A percentile compares a stretch with the other conserved stretches of the same genome.
phyloP scores from a whole-genome alignment of 2,329 filamentous ascomycete genomes.

The Mariannaea sp. region DNA sequence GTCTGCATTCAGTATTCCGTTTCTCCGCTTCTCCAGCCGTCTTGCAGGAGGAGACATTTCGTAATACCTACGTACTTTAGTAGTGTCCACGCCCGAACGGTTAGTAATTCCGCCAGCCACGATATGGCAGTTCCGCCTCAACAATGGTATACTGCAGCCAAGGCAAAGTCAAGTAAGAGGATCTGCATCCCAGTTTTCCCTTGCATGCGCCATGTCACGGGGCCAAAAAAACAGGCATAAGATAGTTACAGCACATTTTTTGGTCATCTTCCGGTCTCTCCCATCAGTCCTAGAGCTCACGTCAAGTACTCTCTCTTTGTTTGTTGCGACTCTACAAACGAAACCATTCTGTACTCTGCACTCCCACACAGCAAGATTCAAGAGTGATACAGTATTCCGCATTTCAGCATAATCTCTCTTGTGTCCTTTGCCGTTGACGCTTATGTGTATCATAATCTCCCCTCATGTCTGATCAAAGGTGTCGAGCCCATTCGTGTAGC shows the following conservation, averaged over 20 bases:
- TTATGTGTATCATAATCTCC: not conserved
- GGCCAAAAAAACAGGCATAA: too few relatives aligned
- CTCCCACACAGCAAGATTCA: too few relatives aligned
- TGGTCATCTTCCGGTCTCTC: slow-evolving; percentile 8
- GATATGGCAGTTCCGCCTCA: not conserved
- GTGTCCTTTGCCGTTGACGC: not conserved
- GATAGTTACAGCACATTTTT: too few relatives aligned
- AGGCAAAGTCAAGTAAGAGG: slow-evolving; percentile 6
- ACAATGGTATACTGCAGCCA: slow-evolving; percentile 15
- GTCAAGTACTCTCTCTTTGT: not conserved
- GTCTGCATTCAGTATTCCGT: too few relatives aligned
- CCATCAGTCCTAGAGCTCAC: not conserved
- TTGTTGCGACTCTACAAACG: not conserved
- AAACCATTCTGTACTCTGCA: too few relatives aligned
- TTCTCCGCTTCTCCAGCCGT: too few relatives aligned
- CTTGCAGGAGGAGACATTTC: too few relatives aligned
- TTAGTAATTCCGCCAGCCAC: too few relatives aligned
- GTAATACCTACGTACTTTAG: too few relatives aligned
- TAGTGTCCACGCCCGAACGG: too few relatives aligned
- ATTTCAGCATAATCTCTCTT: too few relatives aligned
- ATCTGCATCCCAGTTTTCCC: slow-evolving; percentile 20
- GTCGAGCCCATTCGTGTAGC: not conserved
- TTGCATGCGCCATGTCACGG: slow-evolving; percentile 25
- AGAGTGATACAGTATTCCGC: too few relatives aligned
- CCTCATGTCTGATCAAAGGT: not conserved